Evolutionary conservation across 2,329 filamentous ascomycete species (phyloP), one percentile per base, ranked within the genome.

Genomic region (Epichloe elymi): DNA sequence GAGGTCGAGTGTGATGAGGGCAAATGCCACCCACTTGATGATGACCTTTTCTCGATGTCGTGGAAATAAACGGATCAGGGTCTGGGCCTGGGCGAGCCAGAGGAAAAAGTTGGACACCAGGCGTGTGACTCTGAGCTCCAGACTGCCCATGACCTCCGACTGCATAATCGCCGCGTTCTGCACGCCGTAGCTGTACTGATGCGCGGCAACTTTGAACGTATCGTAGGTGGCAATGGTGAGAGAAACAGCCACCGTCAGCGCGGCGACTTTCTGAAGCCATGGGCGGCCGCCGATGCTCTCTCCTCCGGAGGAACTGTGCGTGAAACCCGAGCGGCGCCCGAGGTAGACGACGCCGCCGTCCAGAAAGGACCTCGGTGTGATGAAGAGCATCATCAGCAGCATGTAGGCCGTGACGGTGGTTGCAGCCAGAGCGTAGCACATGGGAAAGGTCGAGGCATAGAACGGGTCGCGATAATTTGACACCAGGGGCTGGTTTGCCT

Each of bases 11-110:
- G 88, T 80, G 61, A 98, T 96, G 52, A 98, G 78, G 3, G 86
- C 89, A 63, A 97, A 96, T 1, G 91, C 93, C 15, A 91, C 88
- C 91, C 91, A 98, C 70, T 97, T 97, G 70, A 98, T 98, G 58
- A 97, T 87, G 49, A 97, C 83, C 70, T 97, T 97, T 69, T 98
- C 93, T 62, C 94, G 87, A 63, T 97, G 91, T 36, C 93, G 87
- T 7, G 93, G 93, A 59, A 98, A 98, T 1, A 98, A 75, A 49
- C 93, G 85, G 59, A 97, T 97, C 52, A 98, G 70, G 0, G 93
- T 98, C 70, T 98, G 93, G 1, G 95, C 91, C 68, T 98, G 93
- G 1, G 93, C 93, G 39, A 98, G 80, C 91, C 93, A 97, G 33
- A 98, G 75, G 65, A 97, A 97, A 1, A 93, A 90, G 67, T 95